Evolutionary conservation across 1,284 basidiomycete genomes (phyloP).

Genomic region (Cutaneotrichosporon curvatum): DNA sequence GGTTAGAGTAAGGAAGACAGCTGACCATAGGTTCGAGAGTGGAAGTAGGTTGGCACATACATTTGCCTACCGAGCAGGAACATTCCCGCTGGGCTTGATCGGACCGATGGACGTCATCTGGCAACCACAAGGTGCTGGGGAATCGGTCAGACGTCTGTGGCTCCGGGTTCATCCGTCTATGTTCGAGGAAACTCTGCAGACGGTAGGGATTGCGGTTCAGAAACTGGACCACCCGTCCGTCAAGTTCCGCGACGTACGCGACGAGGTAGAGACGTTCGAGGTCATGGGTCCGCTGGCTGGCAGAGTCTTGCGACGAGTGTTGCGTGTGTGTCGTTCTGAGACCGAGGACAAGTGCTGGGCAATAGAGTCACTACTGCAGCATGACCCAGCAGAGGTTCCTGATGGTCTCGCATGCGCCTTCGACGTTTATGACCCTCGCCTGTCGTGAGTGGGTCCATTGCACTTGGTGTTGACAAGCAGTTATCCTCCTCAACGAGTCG

Average conservation of each 20-base stretch:
- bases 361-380: slow-evolving; percentile 57
- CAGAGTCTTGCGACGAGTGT: slow-evolving; percentile 65
- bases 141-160: slow-evolving; percentile 52
- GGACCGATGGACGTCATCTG: slow-evolving; percentile 68
- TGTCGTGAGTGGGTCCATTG: slow-evolving; percentile 38
- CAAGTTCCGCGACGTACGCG: slow-evolving; percentile 62
- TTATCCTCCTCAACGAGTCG: too few relatives aligned
- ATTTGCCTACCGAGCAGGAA: slow-evolving; percentile 34
- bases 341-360: slow-evolving; percentile 59
- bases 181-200: slow-evolving; percentile 52
- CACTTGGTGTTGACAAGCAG: too few relatives aligned
- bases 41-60: slow-evolving; percentile 42
- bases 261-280: slow-evolving; percentile 70
- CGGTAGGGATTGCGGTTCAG: background rate
- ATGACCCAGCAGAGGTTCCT: slow-evolving; percentile 62
- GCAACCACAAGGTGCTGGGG: slow-evolving; percentile 29
- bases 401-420: slow-evolving; percentile 68
- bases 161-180: slow-evolving; percentile 68
- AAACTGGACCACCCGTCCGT: slow-evolving; percentile 36
- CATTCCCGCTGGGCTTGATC: slow-evolving; percentile 64
- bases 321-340: slow-evolving; percentile 56
- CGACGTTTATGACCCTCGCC: slow-evolving; percentile 64
- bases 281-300: slow-evolving; percentile 76
- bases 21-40: slow-evolving; percentile 53
- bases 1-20: background rate